Percentiles rank a stretch among this genome's conserved stretches.
Evolutionary conservation across 2,329 filamentous ascomycete genomes (phyloP).

Genomic region (Fusarium subglutinans): DNA sequence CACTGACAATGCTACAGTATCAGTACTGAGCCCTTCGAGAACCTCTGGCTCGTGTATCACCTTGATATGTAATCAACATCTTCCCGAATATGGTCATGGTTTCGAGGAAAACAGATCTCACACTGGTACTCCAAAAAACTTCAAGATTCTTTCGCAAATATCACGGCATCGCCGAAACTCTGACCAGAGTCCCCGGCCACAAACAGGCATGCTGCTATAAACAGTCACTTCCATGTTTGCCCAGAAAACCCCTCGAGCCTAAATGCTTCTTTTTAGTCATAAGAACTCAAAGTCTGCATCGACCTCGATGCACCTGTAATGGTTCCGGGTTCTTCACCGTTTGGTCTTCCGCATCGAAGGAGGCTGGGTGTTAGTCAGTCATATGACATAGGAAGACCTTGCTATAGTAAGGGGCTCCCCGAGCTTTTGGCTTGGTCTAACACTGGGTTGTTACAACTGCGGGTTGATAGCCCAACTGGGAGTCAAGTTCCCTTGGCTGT

Average conservation of each 20-base stretch:
- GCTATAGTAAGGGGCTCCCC: no score
- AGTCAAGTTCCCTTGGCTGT: not conserved
- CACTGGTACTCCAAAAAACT: not conserved
- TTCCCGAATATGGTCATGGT: not conserved
- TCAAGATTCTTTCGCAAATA: not conserved
- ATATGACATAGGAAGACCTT: no score
- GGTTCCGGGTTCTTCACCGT: not conserved
- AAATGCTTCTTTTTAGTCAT: not conserved
- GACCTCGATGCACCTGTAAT: not conserved
- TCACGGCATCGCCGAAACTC: not conserved
- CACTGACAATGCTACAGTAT: not conserved
- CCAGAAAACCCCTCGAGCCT: not conserved
- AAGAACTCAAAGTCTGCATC: not conserved
- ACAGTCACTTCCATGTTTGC: not conserved
- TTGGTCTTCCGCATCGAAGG: not conserved
- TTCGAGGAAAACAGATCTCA: not conserved
- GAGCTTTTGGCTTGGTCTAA: no score
- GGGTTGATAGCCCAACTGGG: not conserved
- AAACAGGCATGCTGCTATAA: not conserved
- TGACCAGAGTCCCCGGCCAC: not conserved
- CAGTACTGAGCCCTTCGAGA: not conserved
- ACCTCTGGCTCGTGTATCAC: not conserved
- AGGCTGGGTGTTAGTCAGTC: not conserved
- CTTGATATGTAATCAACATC: not conserved
- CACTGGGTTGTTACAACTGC: not conserved